Conservation (phyloP, 176 grass and related monocot species). For the Pontederia paniculata region DNA sequence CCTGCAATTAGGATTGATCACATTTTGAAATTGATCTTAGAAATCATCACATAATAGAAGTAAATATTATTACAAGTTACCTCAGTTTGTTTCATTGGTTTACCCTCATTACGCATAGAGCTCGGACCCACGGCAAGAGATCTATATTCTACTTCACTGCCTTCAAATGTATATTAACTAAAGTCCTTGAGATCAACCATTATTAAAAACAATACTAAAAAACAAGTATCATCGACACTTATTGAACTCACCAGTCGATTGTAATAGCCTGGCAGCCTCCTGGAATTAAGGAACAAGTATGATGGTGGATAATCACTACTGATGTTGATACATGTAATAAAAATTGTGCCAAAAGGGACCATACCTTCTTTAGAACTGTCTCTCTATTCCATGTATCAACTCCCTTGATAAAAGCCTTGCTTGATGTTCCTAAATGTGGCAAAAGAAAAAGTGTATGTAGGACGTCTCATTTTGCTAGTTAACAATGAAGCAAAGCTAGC, state of each 20-base stretch:
- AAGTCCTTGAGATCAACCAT: background rate
- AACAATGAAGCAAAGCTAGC: too few relatives aligned
- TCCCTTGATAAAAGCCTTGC: conserved; percentile 55
- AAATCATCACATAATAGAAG: background rate
- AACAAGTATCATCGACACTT: background rate
- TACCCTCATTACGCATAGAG: background rate
- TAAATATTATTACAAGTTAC: background rate
- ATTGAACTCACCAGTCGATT: conserved; percentile 22
- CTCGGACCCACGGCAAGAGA: conserved; percentile 17
- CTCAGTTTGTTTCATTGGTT: background rate
- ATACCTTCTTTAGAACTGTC: conserved; percentile 36
- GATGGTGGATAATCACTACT: background rate
- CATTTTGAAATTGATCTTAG: background rate
- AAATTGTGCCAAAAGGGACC: background rate
- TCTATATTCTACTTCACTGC: conserved; percentile 34
- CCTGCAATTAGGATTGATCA: conserved; percentile 16
- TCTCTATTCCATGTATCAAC: conserved; percentile 62
- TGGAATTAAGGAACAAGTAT: conserved; percentile 21
- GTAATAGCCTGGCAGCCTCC: conserved; percentile 24
- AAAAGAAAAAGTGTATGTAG: background rate
- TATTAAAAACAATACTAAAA: background rate
- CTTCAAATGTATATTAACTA: background rate
- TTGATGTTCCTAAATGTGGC: conserved; percentile 44
- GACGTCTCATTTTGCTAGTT: background rate
- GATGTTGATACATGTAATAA: background rate